A percentile compares a stretch with the other conserved stretches of the same genome.
phyloP scores from a whole-genome alignment of 106 monocot species.

The Dendrobium officinale region DNA sequence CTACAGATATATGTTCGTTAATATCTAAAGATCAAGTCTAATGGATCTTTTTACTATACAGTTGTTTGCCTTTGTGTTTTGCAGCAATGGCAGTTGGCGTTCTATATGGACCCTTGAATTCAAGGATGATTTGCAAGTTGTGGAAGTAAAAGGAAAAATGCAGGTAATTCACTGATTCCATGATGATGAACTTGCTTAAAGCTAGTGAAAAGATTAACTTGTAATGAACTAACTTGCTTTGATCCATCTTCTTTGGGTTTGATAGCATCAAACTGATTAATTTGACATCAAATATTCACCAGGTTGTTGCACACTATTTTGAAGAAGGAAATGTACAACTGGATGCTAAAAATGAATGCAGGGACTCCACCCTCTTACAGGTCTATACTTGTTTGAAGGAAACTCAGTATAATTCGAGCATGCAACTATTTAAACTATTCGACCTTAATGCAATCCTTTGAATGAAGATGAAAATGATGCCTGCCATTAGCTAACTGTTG shows the following conservation, averaged over 20 bases:
- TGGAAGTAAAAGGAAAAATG: conserved; percentile 77
- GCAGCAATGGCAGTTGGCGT: conserved; percentile 91
- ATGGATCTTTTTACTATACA: background rate
- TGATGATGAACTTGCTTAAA: conserved; percentile 2
- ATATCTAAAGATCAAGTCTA: background rate
- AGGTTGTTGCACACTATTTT: conserved; percentile 94
- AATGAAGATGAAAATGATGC: background rate
- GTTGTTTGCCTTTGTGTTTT: conserved; percentile 13
- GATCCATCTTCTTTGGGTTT: background rate
- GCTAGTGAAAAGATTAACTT: background rate
- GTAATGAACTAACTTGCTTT: background rate
- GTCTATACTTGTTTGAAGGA: conserved; percentile 19
- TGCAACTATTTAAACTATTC: background rate
- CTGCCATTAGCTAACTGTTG: background rate
- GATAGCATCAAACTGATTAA: background rate
- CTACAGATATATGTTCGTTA: background rate
- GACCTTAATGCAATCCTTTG: background rate
- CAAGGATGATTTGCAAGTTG: conserved; percentile 62
- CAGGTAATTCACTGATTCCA: conserved; percentile 37
- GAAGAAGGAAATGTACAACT: conserved; percentile 99
- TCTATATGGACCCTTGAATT: conserved; percentile 82
- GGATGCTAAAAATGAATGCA: conserved; percentile 70
- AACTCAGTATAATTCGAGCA: background rate
- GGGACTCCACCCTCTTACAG: conserved; percentile 76
- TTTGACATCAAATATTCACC: conserved; percentile 5